phyloP scores from a whole-genome alignment of 2,329 filamentous ascomycete species.

The Apiospora saccharicola region DNA sequence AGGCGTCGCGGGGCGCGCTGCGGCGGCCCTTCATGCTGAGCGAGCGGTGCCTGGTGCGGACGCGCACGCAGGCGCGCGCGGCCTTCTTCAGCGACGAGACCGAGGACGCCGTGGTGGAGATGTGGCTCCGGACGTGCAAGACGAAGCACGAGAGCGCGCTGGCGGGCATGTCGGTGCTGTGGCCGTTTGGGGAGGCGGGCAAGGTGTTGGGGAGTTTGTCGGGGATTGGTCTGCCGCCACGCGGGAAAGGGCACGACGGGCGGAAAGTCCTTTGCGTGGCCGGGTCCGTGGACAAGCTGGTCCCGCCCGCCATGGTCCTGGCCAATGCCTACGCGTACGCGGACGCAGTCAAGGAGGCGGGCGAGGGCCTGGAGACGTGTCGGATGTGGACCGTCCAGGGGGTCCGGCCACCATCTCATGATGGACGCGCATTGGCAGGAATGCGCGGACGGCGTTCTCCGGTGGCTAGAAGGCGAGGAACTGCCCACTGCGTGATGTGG shows the following conservation, averaged over 20 bases:
- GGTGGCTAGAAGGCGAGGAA: conserved; percentile 25
- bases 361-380: conserved; percentile 19
- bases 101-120: conserved; percentile 19
- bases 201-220: conserved; percentile 19
- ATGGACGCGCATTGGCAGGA: conserved; percentile 29
- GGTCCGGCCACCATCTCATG: conserved; percentile 29
- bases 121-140: conserved; percentile 26
- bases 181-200: conserved; percentile 25
- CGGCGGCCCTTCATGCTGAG: conserved; percentile 19
- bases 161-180: conserved; percentile 24
- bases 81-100: conserved; percentile 28
- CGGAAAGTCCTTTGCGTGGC: conserved; percentile 27
- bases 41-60: conserved; percentile 25
- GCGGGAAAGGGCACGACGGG: background rate
- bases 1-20: conserved; percentile 13
- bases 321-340: conserved; percentile 23
- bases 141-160: conserved; percentile 24
- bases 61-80: conserved; percentile 25
- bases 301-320: conserved; percentile 26
- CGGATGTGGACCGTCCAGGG: conserved; percentile 11
- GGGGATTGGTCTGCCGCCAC: conserved; percentile 15
- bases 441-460: conserved; percentile 25
- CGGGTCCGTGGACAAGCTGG: conserved; percentile 24
- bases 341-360: background rate
- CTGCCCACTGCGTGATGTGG: background rate